Base-by-base conservation (phyloP, 495 filamentous ascomycete species). In the Daldinia grandis region DNA sequence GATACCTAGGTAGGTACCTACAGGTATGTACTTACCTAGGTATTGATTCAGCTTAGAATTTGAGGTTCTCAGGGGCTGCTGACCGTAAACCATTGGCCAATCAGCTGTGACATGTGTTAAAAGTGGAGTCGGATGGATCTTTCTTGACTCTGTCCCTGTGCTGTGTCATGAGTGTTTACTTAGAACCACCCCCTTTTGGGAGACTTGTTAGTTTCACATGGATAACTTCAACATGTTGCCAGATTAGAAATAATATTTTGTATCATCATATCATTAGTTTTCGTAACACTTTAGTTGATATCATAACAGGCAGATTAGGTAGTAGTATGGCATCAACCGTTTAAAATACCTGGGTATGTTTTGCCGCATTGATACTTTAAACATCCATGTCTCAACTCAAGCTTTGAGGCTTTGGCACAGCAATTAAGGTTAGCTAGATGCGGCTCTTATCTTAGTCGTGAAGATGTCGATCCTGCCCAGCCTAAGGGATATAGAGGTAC, bases 391-490 rank as follows among this genome's bases (percentile, higher is more conserved):
- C 17, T 17, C 53, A 38, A 24, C 35, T 55, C 14, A 66, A 59
- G 42, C 55, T 42, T 59, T 61, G 28, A 44, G 19, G 19, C 24
- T 24, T 30, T 21, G 12, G 10, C 9, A 47, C 7, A 47, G 9
- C 19, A 24, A 65, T 49, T 56, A 56, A 51, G 38, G 60, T 61
- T 68, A 65, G 64, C 56, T 47, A 12, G 50, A 58, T 72, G 69
- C 59, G 69, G 69, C 69, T 72, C 64, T 64, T 50, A 57, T 49
- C 27, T 63, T 59, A 68, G 64, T 40, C 59, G 59, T 19, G 33
- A 60, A 58, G 47, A 17, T 24, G 57, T 62, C 62, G 57, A 71
- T 71, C 62, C 57, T 58, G 54, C 54, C 40, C 42, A 50, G 28
- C 49, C 49, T 30, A 35, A 50, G 47, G 47, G 31, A 31, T 61